Evolutionary conservation across 257 asterid species (phyloP).

Genomic region (Ocimum tenuiflorum): DNA sequence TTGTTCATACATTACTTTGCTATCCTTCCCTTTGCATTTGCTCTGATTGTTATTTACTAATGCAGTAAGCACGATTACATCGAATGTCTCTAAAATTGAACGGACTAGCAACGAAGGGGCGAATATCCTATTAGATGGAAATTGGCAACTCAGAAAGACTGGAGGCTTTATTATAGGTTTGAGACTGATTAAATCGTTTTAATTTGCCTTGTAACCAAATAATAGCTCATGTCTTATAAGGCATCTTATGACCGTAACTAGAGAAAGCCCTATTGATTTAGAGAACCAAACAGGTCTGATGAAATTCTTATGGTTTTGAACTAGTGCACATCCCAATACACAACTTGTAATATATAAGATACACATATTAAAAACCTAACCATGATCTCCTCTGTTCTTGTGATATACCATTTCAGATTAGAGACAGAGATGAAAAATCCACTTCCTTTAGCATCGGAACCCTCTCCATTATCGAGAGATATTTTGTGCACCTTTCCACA

Average conservation of each 20-base stretch:
- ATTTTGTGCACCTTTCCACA: slow-evolving; percentile 56
- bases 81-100: background rate
- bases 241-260: background rate
- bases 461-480: slow-evolving; percentile 52
- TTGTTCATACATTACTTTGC: background rate
- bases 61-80: background rate
- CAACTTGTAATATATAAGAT: background rate
- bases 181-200: background rate
- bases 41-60: background rate
- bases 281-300: background rate
- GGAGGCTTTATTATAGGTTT: background rate
- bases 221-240: background rate
- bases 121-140: background rate
- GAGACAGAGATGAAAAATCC: slow-evolving; percentile 58
- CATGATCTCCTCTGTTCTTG: background rate
- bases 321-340: background rate
- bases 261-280: background rate
- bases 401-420: slow-evolving; percentile 39
- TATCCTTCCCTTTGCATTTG: background rate
- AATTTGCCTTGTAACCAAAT: too few relatives aligned
- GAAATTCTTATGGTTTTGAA: background rate
- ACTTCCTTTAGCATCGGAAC: slow-evolving; percentile 59
- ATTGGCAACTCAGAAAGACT: background rate
- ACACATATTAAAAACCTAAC: background rate
- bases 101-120: background rate